Evolutionary conservation across 2,329 filamentous ascomycete species (phyloP).

Genomic region (Elsinoe perseae): DNA sequence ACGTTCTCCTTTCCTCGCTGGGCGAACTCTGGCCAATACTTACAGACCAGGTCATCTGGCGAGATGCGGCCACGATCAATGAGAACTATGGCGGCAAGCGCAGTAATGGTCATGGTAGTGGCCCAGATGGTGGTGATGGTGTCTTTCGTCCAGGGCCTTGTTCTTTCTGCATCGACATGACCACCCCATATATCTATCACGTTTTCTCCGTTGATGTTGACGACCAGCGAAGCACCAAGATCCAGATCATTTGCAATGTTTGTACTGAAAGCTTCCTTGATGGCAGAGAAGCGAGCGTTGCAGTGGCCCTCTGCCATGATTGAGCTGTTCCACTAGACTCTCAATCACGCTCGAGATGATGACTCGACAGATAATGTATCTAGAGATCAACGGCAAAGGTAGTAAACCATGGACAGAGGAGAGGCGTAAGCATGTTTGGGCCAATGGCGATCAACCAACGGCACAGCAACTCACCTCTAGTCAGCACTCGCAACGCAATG

Average conservation of each 20-base stretch:
- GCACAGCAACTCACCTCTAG: too few relatives aligned
- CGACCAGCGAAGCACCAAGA: constrained; percentile 39
- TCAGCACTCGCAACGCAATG: too few relatives aligned
- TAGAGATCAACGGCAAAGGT: too few relatives aligned
- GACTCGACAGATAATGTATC: too few relatives aligned
- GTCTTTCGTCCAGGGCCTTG: constrained; percentile 33
- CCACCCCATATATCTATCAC: constrained; percentile 41
- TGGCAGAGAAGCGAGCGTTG: constrained; percentile 31
- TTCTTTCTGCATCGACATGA: constrained; percentile 4
- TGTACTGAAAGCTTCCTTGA: constrained; percentile 32
- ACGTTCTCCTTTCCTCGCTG: constrained; percentile 37
- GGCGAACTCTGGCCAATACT: constrained; percentile 43
- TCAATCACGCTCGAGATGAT: too few relatives aligned
- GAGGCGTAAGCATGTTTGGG: too few relatives aligned
- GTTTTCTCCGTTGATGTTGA: constrained; percentile 36
- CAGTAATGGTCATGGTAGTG: background rate
- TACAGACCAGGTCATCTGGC: constrained; percentile 32
- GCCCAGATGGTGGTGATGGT: constrained; percentile 27
- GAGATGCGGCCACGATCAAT: constrained; percentile 26
- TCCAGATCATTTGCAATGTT: constrained; percentile 36
- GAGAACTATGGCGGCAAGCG: constrained; percentile 5
- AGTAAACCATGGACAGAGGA: too few relatives aligned
- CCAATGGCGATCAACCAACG: too few relatives aligned
- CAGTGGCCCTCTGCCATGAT: constrained; percentile 29
- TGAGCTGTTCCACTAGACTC: too few relatives aligned